Evolutionary conservation across 164 flowering plant species (phyloP).

Genomic region (Litsea cubeba): DNA sequence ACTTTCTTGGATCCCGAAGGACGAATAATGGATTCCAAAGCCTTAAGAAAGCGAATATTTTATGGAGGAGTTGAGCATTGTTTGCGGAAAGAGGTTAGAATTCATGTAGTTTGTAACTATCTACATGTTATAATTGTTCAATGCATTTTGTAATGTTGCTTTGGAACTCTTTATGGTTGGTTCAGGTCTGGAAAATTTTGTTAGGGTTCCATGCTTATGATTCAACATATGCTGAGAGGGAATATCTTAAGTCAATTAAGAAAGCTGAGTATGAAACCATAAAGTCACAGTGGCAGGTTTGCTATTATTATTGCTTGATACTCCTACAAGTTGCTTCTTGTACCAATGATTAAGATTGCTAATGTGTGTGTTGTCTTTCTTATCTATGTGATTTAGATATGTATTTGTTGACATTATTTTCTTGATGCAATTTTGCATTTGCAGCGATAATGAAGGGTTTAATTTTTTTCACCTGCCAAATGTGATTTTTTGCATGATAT

Average conservation of each 20-base stretch:
- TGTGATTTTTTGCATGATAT: too few relatives aligned
- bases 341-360: background rate
- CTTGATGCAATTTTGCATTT: too few relatives aligned
- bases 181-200: slow-evolving; percentile 80
- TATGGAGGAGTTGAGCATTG: slow-evolving; percentile 84
- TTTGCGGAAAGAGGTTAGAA: slow-evolving; percentile 73
- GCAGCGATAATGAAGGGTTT: too few relatives aligned
- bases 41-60: slow-evolving; percentile 79
- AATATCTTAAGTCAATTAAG: slow-evolving; percentile 51
- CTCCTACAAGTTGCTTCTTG: background rate
- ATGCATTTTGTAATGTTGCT: background rate
- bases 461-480: too few relatives aligned
- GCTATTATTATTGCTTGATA: slow-evolving; percentile 7
- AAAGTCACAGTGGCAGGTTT: slow-evolving; percentile 92
- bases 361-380: background rate
- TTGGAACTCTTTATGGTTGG: slow-evolving; percentile 8
- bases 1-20: slow-evolving; percentile 90
- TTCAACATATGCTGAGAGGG: slow-evolving; percentile 96
- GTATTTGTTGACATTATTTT: too few relatives aligned
- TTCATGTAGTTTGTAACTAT: slow-evolving; percentile 1
- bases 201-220: slow-evolving; percentile 75
- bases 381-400: too few relatives aligned
- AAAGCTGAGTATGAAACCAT: slow-evolving; percentile 73
- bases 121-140: background rate
- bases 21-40: slow-evolving; percentile 58